Percentiles rank a stretch among this genome's conserved stretches.
Conservation (phyloP, 306 rosid genomes). For the Spatholobus suberectus region DNA sequence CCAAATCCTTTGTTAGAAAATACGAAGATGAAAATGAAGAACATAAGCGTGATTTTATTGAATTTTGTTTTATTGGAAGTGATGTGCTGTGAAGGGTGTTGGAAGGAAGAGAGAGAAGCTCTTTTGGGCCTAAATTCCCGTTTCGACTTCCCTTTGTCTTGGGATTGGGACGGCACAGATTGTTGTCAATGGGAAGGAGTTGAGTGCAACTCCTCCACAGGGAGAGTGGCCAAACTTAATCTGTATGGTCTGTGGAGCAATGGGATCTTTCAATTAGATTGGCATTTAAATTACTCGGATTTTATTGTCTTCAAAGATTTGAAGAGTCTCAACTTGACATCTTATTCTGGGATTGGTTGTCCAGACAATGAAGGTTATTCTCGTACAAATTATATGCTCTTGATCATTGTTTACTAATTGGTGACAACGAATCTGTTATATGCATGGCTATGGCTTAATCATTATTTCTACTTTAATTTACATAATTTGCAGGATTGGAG, state of each 20-base stretch:
- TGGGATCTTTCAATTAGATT: too few species aligned
- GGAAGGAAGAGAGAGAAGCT: slow-evolving; percentile 28
- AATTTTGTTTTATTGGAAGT: background rate
- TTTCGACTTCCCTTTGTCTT: background rate
- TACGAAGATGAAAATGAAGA: background rate
- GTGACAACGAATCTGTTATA: background rate
- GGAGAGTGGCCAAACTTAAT: background rate
- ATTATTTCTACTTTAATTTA: background rate
- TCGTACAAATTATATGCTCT: background rate
- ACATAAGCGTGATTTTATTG: background rate
- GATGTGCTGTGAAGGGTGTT: slow-evolving; percentile 22
- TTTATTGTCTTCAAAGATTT: slow-evolving; percentile 19
- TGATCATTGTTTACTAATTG: background rate
- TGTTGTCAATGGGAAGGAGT: slow-evolving; percentile 29
- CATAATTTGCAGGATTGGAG: background rate
- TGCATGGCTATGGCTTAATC: background rate
- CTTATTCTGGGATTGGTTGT: rapidly evolving
- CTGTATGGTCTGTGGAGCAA: background rate
- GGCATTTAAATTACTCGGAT: background rate
- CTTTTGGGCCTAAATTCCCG: background rate
- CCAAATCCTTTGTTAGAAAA: too few species aligned
- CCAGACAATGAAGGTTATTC: background rate
- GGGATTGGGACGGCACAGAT: background rate
- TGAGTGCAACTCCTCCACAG: slow-evolving; percentile 16
- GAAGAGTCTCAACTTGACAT: background rate